Evolutionary conservation across 2,329 filamentous ascomycete genomes (phyloP).

Genomic region (Cladosporium sp.): DNA sequence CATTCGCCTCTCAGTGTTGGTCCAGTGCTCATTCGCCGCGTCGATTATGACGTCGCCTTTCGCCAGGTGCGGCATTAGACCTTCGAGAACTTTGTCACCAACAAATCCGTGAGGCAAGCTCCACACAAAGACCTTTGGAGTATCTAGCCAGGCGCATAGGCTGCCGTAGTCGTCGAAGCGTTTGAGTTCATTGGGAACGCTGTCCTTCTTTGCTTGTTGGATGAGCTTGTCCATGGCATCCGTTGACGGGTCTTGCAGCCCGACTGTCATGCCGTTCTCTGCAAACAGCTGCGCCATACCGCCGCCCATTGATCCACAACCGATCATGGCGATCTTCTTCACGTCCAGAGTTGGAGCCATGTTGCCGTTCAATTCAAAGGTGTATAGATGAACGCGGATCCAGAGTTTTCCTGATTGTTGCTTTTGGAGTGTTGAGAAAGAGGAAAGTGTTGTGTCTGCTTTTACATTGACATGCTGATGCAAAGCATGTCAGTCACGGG

Average conservation of each 20-base stretch:
- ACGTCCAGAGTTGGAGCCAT: conserved; percentile 26
- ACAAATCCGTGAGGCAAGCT: conserved; percentile 37
- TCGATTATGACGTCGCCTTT: conserved; percentile 68
- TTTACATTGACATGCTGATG: neutral
- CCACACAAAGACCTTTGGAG: conserved; percentile 39
- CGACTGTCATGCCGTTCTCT: conserved; percentile 57
- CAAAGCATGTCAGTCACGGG: neutral
- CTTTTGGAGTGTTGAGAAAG: neutral
- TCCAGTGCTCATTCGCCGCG: conserved; percentile 67
- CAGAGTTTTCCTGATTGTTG: neutral
- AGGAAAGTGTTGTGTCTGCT: neutral
- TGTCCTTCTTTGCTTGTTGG: conserved; percentile 42
- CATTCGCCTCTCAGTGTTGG: conserved; percentile 59
- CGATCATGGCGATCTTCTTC: conserved; percentile 55
- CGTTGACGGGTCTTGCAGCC: conserved; percentile 55
- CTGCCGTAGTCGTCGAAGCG: conserved; percentile 51
- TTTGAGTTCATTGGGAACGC: conserved; percentile 40
- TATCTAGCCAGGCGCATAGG: conserved; percentile 51
- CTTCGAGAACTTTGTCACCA: conserved; percentile 50
- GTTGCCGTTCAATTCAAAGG: neutral
- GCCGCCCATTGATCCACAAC: conserved; percentile 61
- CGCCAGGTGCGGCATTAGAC: conserved; percentile 53
- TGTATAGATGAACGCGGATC: neutral
- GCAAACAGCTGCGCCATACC: conserved; percentile 61
- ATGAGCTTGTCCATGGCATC: conserved; percentile 50